A percentile compares a stretch with the other conserved stretches of the same genome.
These are phyloP conservation scores for Chaetomium cochliodes DNA, from an alignment of 495 filamentous ascomycete species.

Conservation along the genomic window DNA sequence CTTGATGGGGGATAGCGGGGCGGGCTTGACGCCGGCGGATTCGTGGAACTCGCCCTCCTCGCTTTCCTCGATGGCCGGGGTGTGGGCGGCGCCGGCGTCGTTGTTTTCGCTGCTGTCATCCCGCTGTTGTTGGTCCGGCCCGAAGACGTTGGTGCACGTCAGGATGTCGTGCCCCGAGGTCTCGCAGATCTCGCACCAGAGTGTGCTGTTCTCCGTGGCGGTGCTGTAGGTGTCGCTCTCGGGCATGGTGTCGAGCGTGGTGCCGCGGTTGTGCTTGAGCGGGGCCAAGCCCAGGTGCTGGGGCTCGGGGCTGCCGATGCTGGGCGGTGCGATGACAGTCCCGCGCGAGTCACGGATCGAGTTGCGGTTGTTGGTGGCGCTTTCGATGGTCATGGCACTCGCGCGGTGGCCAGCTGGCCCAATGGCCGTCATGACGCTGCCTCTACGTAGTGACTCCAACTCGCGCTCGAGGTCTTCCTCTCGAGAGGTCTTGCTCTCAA, in stretches of 20 bases:
- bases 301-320: slow-evolving; percentile 33
- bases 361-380: slow-evolving; percentile 49
- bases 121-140: slow-evolving; percentile 42
- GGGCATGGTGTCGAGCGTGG: slow-evolving; percentile 58
- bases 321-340: slow-evolving; percentile 44
- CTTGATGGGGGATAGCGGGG: slow-evolving; percentile 53
- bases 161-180: slow-evolving; percentile 90
- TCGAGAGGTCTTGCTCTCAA: slow-evolving; percentile 68
- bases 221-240: slow-evolving; percentile 74
- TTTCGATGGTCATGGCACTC: slow-evolving; percentile 4
- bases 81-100: background rate
- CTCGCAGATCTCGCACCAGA: slow-evolving; percentile 98
- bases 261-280: slow-evolving; percentile 46
- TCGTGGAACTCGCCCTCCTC: slow-evolving; percentile 16
- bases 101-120: slow-evolving; percentile 39
- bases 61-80: slow-evolving; percentile 30
- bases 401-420: slow-evolving; percentile 9
- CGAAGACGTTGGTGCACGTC: slow-evolving; percentile 87
- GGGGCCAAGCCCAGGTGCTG: slow-evolving; percentile 17
- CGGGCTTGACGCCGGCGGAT: slow-evolving; percentile 45
- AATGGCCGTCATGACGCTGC: slow-evolving; percentile 53
- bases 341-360: slow-evolving; percentile 59
- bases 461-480: slow-evolving; percentile 92
- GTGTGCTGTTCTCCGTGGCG: slow-evolving; percentile 64
- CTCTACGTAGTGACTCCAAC: slow-evolving; percentile 63